Conservation (phyloP, 164 flowering plant species). For the Berberis vulgaris region DNA sequence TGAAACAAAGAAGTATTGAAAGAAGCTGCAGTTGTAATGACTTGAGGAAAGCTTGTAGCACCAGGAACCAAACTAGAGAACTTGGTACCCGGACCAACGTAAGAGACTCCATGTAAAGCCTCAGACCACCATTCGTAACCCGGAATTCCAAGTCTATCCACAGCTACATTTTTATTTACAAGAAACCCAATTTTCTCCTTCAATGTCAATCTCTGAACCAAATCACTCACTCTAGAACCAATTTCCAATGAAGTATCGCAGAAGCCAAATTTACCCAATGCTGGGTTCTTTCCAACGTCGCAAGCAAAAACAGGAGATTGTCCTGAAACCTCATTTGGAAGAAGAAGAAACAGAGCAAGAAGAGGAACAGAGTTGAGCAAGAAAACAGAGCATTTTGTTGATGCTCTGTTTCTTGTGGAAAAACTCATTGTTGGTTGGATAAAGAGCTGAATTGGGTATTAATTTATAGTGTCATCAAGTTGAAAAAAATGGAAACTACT, state of each 20-base stretch:
- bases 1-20: constrained; percentile 68
- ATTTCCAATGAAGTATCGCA: constrained; percentile 45
- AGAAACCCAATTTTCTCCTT: constrained; percentile 64
- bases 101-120: constrained; percentile 90
- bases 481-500: too few species aligned
- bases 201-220: constrained; percentile 76
- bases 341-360: not conserved
- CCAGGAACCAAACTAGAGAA: constrained; percentile 69
- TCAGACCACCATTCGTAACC: constrained; percentile 99
- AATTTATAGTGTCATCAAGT: too few species aligned
- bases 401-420: not conserved
- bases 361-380: not conserved
- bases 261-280: constrained; percentile 37
- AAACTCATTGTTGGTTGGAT: not conserved
- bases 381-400: constrained; percentile 3
- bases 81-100: constrained; percentile 70
- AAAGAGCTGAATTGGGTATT: too few species aligned
- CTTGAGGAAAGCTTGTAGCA: constrained; percentile 93
- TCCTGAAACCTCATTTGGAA: constrained; percentile 7
- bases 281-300: constrained; percentile 36
- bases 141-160: constrained; percentile 78
- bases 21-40: constrained; percentile 82
- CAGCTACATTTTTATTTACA: constrained; percentile 46
- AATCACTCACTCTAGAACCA: constrained; percentile 51
- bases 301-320: constrained; percentile 68